Evolutionary conservation across 2,329 filamentous ascomycete species (phyloP).

Genomic region (Fusarium annulatum): DNA sequence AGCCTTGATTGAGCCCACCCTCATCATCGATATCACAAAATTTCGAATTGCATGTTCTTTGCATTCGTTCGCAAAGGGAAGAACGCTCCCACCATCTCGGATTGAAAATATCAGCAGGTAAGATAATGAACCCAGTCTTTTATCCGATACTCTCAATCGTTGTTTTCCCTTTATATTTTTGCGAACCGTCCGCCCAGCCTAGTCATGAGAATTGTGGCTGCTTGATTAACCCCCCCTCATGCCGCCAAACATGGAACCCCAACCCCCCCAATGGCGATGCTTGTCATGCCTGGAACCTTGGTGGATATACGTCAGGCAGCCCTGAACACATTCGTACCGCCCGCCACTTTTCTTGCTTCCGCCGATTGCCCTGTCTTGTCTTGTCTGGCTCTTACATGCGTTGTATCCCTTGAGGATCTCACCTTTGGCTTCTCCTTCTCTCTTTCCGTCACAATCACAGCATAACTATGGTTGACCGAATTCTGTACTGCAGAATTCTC

Average conservation of each 20-base stretch:
- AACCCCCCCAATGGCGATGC: background rate
- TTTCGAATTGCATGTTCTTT: background rate
- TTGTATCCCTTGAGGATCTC: background rate
- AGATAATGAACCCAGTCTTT: background rate
- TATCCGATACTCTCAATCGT: background rate
- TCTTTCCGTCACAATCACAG: background rate
- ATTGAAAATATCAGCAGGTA: background rate
- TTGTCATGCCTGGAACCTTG: background rate
- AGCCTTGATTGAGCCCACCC: background rate
- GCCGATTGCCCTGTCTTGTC: background rate
- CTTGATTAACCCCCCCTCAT: background rate
- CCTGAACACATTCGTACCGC: background rate
- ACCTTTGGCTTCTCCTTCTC: background rate
- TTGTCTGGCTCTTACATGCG: background rate
- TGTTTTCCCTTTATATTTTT: background rate
- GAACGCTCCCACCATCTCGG: background rate
- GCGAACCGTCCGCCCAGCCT: background rate
- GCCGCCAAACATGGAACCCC: background rate
- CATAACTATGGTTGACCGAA: conserved; percentile 10
- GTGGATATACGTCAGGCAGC: background rate
- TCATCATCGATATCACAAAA: background rate
- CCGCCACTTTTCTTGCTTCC: background rate
- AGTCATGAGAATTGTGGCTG: background rate
- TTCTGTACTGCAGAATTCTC: background rate
- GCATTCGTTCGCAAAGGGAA: background rate